These are phyloP conservation scores for Dendrocalamus latiflorus DNA, from an alignment of 202 grass and related monocot species.

Conservation along the genomic window DNA sequence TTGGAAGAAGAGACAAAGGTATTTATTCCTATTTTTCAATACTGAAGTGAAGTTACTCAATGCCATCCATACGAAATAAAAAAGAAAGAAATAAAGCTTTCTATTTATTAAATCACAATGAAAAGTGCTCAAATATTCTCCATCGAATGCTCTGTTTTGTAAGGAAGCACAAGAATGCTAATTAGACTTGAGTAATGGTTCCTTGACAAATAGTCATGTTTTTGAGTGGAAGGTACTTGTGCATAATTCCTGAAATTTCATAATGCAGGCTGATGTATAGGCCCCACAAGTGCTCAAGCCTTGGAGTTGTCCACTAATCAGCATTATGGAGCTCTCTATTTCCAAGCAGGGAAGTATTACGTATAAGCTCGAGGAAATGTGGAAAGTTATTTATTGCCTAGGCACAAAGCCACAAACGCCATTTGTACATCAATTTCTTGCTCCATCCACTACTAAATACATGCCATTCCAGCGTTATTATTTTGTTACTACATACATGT, in stretches of 20 bases:
- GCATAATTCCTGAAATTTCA: background rate
- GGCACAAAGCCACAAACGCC: background rate
- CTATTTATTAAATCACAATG: background rate
- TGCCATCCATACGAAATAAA: background rate
- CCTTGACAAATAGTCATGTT: background rate
- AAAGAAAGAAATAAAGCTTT: background rate
- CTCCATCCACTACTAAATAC: too few relatives aligned
- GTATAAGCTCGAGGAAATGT: background rate
- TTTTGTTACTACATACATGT: too few relatives aligned
- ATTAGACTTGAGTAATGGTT: background rate
- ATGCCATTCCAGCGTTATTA: too few relatives aligned
- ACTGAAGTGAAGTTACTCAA: background rate
- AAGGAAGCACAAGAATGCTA: background rate
- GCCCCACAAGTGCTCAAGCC: background rate
- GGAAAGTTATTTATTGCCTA: background rate
- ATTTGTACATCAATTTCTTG: background rate
- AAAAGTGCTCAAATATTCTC: background rate
- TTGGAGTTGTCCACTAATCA: background rate
- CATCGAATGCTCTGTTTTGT: background rate
- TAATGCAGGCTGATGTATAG: background rate
- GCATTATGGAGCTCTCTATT: background rate
- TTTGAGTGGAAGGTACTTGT: background rate
- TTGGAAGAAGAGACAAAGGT: background rate
- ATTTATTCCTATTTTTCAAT: background rate
- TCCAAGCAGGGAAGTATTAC: background rate